These are phyloP conservation scores for Kluyveromyces sp. DNA, from an alignment of 1,139 yeast genomes.

Conservation along the genomic window DNA sequence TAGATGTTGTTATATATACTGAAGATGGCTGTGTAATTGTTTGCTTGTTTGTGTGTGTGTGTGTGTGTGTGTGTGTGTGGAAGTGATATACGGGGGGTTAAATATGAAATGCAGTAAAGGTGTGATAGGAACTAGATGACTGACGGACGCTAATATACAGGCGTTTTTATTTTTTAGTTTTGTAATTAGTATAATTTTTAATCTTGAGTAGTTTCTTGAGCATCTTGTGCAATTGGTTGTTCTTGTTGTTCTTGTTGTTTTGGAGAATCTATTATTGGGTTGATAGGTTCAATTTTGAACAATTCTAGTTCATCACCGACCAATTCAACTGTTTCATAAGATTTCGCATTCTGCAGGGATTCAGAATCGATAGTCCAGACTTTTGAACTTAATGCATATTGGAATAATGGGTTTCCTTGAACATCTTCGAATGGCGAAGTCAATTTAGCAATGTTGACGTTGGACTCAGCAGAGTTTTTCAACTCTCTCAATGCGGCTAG, in stretches of 20 bases:
- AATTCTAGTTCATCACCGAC: conserved; percentile 3
- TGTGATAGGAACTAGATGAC: neutral
- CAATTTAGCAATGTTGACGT: conserved; percentile 3
- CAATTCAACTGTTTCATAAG: neutral
- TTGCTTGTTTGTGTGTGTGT: conserved; percentile 2
- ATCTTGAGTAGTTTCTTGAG: neutral
- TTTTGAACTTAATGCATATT: conserved; percentile 3
- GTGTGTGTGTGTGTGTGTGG: neutral
- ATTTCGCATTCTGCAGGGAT: neutral
- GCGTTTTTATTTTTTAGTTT: neutral
- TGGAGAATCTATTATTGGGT: conserved; percentile 2
- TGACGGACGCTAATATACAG: neutral
- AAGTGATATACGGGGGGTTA: neutral
- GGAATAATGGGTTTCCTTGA: conserved; percentile 19
- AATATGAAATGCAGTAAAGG: conserved; percentile 1
- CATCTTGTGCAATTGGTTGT: neutral
- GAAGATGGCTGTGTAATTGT: neutral
- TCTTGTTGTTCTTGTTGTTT: neutral
- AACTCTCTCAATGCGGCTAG: conserved; percentile 31
- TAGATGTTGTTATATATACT: too few species aligned
- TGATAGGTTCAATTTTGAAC: conserved; percentile 4
- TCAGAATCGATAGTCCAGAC: conserved; percentile 1
- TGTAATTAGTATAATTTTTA: neutral
- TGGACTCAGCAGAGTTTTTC: conserved; percentile 2
- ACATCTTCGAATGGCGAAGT: conserved; percentile 23